Evolutionary conservation across 768 basidiomycete species (phyloP), one percentile per base, ranked within the genome.

Genomic region (Phallus indusiatus): DNA sequence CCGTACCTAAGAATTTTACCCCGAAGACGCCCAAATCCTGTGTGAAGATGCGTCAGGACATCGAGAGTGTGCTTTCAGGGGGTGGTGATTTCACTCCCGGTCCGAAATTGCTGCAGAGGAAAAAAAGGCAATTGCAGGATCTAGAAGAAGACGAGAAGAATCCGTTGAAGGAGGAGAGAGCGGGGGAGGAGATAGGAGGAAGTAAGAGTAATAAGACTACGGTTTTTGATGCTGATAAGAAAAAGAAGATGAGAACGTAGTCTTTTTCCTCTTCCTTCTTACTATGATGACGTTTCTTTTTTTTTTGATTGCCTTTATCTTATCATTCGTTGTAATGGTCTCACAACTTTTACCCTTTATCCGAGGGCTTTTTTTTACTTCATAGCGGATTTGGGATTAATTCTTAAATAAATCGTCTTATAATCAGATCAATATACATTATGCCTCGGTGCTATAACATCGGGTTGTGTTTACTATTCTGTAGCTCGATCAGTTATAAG

Each of bases 1-100:
- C 57, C 37, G 57, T 59, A 5, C 50, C 57, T 9, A 36, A n/a
- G 14, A 21, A 12, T 16, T 59, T 59, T 35, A 59, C 48, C 6
- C 57, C 57, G 2, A 57, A 52, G 37, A 35, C 33, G n/a, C 48
- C 42, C 14, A 42, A 42, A 14, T 42, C 28, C 28, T 28, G 28
- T 28, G 7, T 28, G 28, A 28, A 7, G 28, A 28, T 10, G 42
- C 12, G 42, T 42, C 42, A 11, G 42, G 42, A n/a, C n/a, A 10
- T 4, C 12, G 42, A n/a, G 4, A n/a, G 42, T 42, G 42, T 28
- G 28, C 28, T 28, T 7, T 28, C 7, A 7, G 28, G 42, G 12
- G 42, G 42, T 37, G 16, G 36, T 42, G 42, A n/a, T 14, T 11
- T n/a, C n/a, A 42, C 42, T 10, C 12, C 42, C n/a, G 42, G 42